Evolutionary conservation across 2,329 filamentous ascomycete genomes (phyloP).

Genomic region (Triangularia setosa): DNA sequence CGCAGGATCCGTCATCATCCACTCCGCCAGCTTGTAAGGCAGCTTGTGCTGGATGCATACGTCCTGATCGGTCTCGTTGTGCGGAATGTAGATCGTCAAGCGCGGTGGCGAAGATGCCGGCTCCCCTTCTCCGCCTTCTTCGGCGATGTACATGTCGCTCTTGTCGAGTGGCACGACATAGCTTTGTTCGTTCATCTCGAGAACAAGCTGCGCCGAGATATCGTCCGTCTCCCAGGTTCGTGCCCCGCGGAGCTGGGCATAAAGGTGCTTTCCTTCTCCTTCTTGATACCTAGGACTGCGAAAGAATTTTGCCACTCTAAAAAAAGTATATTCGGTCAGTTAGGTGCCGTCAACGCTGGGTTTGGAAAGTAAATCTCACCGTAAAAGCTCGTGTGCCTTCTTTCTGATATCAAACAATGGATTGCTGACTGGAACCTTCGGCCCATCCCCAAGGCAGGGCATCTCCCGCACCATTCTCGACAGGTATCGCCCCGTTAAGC

Average conservation of each 20-base stretch:
- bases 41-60: constrained; percentile 9
- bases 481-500: constrained; percentile 3
- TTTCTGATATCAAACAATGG: constrained; percentile 2
- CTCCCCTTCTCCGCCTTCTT: neutral
- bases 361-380: neutral
- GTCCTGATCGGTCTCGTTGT: constrained; percentile 8
- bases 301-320: constrained; percentile 8
- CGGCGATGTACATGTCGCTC: constrained; percentile 8
- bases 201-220: neutral
- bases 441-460: neutral
- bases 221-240: constrained; percentile 12
- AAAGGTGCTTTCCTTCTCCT: neutral
- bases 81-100: constrained; percentile 12
- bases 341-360: neutral
- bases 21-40: constrained; percentile 6
- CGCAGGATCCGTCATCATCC: constrained; percentile 3
- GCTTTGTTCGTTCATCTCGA: neutral
- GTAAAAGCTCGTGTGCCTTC: constrained; percentile 7
- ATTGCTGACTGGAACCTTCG: neutral
- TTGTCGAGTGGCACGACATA: neutral
- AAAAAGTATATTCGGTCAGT: neutral
- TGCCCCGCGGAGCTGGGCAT: neutral
- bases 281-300: neutral
- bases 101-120: neutral
- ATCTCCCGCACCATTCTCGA: constrained; percentile 7